Evolutionary conservation across 192 early-diverging fungal species (phyloP).

Genomic region (Martensiomyces pterosporus): DNA sequence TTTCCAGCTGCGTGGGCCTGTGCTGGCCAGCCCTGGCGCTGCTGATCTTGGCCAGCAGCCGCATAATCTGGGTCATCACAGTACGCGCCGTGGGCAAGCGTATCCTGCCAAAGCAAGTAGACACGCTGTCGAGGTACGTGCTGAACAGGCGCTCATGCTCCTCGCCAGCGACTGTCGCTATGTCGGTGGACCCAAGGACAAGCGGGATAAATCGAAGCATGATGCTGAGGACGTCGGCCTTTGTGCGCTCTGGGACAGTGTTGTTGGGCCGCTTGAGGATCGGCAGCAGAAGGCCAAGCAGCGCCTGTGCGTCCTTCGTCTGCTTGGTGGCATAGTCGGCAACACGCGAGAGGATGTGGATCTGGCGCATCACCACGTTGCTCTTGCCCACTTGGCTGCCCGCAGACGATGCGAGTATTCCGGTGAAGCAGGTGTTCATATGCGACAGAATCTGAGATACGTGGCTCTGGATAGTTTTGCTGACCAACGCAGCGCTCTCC

Average conservation of each 20-base stretch:
- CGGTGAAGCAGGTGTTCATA: conserved; percentile 42
- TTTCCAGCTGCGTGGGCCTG: conserved; percentile 37
- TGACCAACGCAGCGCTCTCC: conserved; percentile 9
- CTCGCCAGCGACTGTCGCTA: neutral
- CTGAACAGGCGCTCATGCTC: conserved; percentile 35
- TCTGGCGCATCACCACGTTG: conserved; percentile 57
- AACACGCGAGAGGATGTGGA: conserved; percentile 74
- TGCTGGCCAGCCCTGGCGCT: neutral
- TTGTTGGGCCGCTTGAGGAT: conserved; percentile 66
- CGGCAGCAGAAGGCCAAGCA: conserved; percentile 81
- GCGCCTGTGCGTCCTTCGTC: conserved; percentile 56
- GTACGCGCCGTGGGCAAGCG: conserved; percentile 59
- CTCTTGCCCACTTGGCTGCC: conserved; percentile 1
- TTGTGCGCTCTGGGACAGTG: conserved; percentile 72
- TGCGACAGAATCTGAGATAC: conserved; percentile 39
- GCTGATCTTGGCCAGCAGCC: conserved; percentile 61
- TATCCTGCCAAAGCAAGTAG: conserved; percentile 67
- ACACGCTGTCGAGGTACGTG: conserved; percentile 63
- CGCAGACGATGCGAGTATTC: neutral
- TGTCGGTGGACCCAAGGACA: conserved; percentile 45
- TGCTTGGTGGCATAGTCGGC: conserved; percentile 69
- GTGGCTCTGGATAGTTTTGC: conserved; percentile 17
- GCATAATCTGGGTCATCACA: conserved; percentile 60
- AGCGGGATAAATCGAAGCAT: conserved; percentile 74
- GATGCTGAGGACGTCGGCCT: conserved; percentile 78